phyloP scores from a whole-genome alignment of 495 filamentous ascomycete genomes.

The Annulohypoxylon maeteangense region DNA sequence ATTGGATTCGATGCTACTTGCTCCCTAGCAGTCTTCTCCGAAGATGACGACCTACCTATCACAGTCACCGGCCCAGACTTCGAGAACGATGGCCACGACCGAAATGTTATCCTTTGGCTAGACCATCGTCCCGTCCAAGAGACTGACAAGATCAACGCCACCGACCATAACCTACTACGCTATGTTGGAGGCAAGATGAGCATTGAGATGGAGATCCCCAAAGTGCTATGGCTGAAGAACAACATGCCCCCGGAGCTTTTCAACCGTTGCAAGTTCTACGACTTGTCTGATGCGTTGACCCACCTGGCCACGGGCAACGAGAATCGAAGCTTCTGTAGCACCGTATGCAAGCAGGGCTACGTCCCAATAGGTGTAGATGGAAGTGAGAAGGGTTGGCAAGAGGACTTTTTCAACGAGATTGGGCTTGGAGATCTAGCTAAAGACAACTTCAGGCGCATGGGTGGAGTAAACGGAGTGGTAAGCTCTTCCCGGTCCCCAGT shows the following conservation, averaged over 20 bases:
- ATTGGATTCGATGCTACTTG: constrained; percentile 98
- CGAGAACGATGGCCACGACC: constrained; percentile 76
- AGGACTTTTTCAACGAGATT: constrained; percentile 86
- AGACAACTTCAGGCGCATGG: constrained; percentile 90
- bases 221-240: constrained; percentile 97
- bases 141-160: constrained; percentile 89
- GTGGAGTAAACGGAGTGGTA: constrained; percentile 93
- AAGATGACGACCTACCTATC: constrained; percentile 89
- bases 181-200: constrained; percentile 98
- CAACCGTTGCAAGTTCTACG: constrained; percentile 93
- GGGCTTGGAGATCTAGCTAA: constrained; percentile 83
- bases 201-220: constrained; percentile 98
- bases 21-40: constrained; percentile 88
- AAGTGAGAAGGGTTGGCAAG: constrained; percentile 98
- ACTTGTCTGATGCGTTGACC: constrained; percentile 91
- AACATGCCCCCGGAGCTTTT: constrained; percentile 95
- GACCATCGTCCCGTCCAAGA: constrained; percentile 92
- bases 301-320: constrained; percentile 96
- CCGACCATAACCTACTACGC: constrained; percentile 88
- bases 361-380: constrained; percentile 96
- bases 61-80: constrained; percentile 90
- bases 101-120: constrained; percentile 92
- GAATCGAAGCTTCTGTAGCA: constrained; percentile 89
- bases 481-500: constrained; percentile 52
- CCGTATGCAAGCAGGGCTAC: constrained; percentile 95